Evolutionary conservation across 257 asterid species (phyloP).

Genomic region (Orobanche coerulescens): DNA sequence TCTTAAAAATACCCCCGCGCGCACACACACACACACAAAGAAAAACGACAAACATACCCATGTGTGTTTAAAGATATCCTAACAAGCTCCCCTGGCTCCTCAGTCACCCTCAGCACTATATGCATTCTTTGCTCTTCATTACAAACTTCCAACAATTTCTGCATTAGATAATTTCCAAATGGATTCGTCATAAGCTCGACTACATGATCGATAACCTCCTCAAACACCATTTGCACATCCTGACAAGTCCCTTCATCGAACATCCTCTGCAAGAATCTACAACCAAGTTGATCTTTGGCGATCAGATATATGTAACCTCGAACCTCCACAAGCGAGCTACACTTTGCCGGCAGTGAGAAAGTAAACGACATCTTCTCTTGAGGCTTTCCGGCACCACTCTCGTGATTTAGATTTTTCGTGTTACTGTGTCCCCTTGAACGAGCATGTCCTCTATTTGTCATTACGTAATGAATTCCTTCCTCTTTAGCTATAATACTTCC

Average conservation of each 20-base stretch:
- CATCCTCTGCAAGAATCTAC: constrained; percentile 80
- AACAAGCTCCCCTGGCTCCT: constrained; percentile 69
- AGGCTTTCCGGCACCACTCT: too few relatives aligned
- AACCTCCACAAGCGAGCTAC: constrained; percentile 45
- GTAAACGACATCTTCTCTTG: constrained; percentile 27
- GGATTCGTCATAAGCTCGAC: constrained; percentile 90
- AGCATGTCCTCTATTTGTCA: constrained; percentile 30
- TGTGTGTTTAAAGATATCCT: constrained; percentile 78
- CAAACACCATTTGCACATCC: constrained; percentile 64
- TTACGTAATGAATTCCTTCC: constrained; percentile 26
- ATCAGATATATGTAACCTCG: constrained; percentile 43
- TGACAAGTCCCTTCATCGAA: constrained; percentile 68
- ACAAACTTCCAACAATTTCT: constrained; percentile 81
- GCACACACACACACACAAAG: background rate
- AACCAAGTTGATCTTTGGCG: constrained; percentile 92
- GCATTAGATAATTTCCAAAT: constrained; percentile 95
- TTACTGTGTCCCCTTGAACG: constrained; percentile 23
- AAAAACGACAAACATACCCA: constrained; percentile 46
- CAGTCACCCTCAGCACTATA: constrained; percentile 60
- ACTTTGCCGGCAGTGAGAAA: constrained; percentile 36
- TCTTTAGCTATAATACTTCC: constrained; percentile 46
- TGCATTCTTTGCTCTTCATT: constrained; percentile 78
- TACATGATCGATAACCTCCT: constrained; percentile 60
- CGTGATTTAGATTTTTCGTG: constrained; percentile 4
- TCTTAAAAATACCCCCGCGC: background rate